Conservation (phyloP, 192 early-diverging fungal genomes). For the Chytriomyces hyalinus region DNA sequence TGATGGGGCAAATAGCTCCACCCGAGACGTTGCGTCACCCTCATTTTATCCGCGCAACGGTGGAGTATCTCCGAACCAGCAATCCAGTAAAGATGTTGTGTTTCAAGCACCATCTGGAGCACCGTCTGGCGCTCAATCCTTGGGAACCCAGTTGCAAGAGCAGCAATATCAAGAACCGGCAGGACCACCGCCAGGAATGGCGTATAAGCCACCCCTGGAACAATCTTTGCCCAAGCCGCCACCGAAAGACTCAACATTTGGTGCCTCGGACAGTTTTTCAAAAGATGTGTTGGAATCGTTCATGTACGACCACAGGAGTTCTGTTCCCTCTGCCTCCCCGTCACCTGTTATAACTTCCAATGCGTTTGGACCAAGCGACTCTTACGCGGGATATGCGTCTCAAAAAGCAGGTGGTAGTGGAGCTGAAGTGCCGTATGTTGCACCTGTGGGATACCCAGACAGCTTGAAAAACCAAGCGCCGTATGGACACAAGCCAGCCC, state of each 20-base stretch:
- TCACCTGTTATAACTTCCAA: too few relatives aligned
- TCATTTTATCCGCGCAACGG: neutral
- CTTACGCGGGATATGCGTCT: too few relatives aligned
- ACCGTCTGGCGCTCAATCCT: neutral
- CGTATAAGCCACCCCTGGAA: neutral
- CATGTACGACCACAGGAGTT: constrained; percentile 6
- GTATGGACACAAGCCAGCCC: too few relatives aligned
- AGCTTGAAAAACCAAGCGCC: too few relatives aligned
- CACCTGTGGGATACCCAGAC: too few relatives aligned
- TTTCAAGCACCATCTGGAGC: neutral
- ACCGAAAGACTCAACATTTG: neutral
- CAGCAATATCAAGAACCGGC: neutral
- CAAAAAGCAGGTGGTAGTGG: too few relatives aligned
- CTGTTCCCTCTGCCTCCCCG: too few relatives aligned
- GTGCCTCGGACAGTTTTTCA: neutral
- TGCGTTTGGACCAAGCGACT: too few relatives aligned
- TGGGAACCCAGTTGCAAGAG: neutral
- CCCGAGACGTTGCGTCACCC: neutral
- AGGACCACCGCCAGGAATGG: neutral
- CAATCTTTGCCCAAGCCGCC: neutral
- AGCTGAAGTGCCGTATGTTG: too few relatives aligned
- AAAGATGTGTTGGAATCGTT: neutral
- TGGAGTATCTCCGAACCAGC: too few relatives aligned
- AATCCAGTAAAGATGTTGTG: neutral
- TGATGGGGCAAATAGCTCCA: neutral